Evolutionary conservation across 192 early-diverging fungal genomes (phyloP).

Genomic region (Haplosporangium gracile): DNA sequence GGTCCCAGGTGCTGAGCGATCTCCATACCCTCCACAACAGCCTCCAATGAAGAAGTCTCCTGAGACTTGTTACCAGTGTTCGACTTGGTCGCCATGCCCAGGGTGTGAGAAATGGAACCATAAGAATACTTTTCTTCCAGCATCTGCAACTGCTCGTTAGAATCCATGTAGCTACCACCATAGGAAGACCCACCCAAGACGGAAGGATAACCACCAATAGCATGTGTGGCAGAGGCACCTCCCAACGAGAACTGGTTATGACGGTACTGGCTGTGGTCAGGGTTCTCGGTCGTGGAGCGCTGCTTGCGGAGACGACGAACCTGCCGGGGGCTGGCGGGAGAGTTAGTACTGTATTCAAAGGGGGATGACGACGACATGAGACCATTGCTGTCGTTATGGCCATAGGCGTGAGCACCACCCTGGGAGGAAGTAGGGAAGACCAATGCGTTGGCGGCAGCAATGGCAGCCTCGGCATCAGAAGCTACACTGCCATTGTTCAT

Average conservation of each 20-base stretch:
- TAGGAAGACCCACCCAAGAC: neutral
- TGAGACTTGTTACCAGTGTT: constrained; percentile 1
- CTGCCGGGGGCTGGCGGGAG: neutral
- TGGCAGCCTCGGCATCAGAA: neutral
- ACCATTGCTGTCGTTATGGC: neutral
- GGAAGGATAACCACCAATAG: neutral
- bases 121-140: constrained; percentile 30
- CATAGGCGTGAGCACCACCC: neutral
- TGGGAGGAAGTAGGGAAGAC: neutral
- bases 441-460: neutral
- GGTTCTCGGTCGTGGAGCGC: constrained; percentile 14
- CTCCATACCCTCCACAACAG: constrained; percentile 37
- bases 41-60: constrained; percentile 7
- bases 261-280: constrained; percentile 8
- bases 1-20: constrained; percentile 10
- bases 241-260: constrained; percentile 13
- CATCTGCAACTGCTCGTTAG: constrained; percentile 34
- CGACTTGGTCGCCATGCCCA: constrained; percentile 1
- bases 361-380: neutral
- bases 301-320: constrained; percentile 23
- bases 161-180: constrained; percentile 23
- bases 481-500: neutral
- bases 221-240: neutral
- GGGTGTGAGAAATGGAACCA: constrained; percentile 1
- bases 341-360: constrained; percentile 3